phyloP scores from a whole-genome alignment of 106 monocot genomes.

The Gastrodia elata region DNA sequence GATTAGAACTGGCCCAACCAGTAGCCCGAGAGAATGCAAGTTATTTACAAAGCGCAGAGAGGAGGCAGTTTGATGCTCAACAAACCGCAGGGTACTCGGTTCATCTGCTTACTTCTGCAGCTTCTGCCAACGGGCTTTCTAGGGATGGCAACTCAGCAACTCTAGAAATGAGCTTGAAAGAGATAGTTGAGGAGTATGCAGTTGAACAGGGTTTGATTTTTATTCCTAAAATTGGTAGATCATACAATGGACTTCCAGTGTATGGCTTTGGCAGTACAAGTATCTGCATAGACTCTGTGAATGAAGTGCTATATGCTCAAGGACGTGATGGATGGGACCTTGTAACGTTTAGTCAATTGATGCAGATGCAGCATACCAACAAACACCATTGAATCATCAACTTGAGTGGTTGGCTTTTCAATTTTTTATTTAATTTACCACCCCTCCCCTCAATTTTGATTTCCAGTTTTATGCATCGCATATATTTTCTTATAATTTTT shows the following conservation, averaged over 20 bases:
- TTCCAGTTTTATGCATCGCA: not conserved
- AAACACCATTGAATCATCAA: slow-evolving; percentile 14
- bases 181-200: slow-evolving; percentile 68
- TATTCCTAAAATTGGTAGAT: slow-evolving; percentile 75
- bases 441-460: not conserved
- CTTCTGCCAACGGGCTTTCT: slow-evolving; percentile 22
- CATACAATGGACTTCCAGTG: slow-evolving; percentile 64
- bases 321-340: slow-evolving; percentile 58
- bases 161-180: slow-evolving; percentile 63
- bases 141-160: slow-evolving; percentile 19
- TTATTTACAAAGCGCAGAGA: slow-evolving; percentile 57
- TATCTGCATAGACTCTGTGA: slow-evolving; percentile 77
- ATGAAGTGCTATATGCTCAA: slow-evolving; percentile 67
- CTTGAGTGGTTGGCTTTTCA: slow-evolving; percentile 1
- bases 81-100: slow-evolving; percentile 34
- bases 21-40: slow-evolving; percentile 64
- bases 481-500: not conserved
- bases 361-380: slow-evolving; percentile 61
- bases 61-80: slow-evolving; percentile 70
- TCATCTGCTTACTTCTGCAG: slow-evolving; percentile 19
- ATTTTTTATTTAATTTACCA: not conserved
- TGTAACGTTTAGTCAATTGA: slow-evolving; percentile 54
- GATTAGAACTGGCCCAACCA: slow-evolving; percentile 65
- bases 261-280: slow-evolving; percentile 83
- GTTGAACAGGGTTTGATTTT: slow-evolving; percentile 64